Evolutionary conservation across 2,329 filamentous ascomycete genomes (phyloP).

Genomic region (Aspergillus japonicus): DNA sequence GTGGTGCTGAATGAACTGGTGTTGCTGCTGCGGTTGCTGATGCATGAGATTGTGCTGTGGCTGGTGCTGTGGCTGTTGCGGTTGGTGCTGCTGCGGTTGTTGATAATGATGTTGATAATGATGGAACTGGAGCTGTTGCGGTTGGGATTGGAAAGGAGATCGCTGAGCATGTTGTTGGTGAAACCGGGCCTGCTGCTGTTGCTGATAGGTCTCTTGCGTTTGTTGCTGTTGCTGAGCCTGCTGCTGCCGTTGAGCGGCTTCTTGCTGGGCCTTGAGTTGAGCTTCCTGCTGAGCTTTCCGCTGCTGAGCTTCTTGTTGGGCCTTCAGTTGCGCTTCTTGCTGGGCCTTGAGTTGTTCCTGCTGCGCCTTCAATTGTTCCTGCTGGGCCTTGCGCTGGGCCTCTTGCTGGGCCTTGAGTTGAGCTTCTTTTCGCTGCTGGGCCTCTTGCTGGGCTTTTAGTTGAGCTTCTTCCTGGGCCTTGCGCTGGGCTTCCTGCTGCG

Average conservation of each 20-base stretch:
- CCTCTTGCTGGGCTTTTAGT: constrained; percentile 4
- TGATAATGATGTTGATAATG: constrained; percentile 8
- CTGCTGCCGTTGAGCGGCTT: constrained; percentile 19
- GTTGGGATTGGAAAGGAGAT: constrained; percentile 13
- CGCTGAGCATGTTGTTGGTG: constrained; percentile 22
- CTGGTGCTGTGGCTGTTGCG: constrained; percentile 12
- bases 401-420: constrained; percentile 17
- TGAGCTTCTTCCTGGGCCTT: neutral
- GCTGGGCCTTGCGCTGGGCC: constrained; percentile 18
- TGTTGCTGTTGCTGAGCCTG: constrained; percentile 20
- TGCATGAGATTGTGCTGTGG: constrained; percentile 11
- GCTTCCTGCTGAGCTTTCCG: constrained; percentile 9
- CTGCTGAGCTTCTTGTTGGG: constrained; percentile 16
- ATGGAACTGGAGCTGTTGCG: constrained; percentile 11
- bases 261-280: constrained; percentile 16
- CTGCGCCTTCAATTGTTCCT: constrained; percentile 16
- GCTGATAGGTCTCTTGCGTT: constrained; percentile 16
- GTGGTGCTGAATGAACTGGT: constrained; percentile 21
- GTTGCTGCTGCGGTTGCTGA: constrained; percentile 23
- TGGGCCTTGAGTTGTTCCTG: constrained; percentile 14
- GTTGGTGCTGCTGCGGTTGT: constrained; percentile 7
- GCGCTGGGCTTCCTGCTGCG: neutral
- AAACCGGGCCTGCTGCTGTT: constrained; percentile 17
- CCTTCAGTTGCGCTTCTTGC: constrained; percentile 15
- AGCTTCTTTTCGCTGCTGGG: constrained; percentile 7